Base-by-base conservation (phyloP, 805 yeast species). In the Metschnikowia shivogae region DNA sequence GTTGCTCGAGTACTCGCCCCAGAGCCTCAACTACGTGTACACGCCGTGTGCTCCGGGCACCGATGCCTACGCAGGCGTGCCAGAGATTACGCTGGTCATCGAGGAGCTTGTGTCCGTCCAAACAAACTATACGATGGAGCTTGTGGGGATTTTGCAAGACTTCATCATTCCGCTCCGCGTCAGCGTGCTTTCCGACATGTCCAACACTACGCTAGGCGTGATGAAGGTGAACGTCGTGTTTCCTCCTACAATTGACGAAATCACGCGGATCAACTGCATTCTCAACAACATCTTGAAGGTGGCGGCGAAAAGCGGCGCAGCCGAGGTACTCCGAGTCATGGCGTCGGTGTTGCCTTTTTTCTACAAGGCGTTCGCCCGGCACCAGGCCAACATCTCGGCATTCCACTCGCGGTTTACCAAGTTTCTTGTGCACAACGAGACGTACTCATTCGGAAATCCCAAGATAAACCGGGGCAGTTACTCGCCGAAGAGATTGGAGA, bases 241-340 rank as follows among this genome's bases (percentile, higher is more conserved):
- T 58, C 97, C 98, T 2, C 97, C 97, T 0, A 92, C 98, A 0
- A 85, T 92, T 14, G 97, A 92, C 64, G 98, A 92, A 66, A 82
- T 92, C 13, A 86, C 95, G 9, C 74, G 97, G 57, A 83, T 92
- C 33, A 90, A 90, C 59, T 87, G 96, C 59, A 81, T 92, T 4
- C 80, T 88, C 47, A 76, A 86, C 49, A 95, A 86, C 53, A 80
- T 93, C 19, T 65, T 92, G 44, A 78, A 79, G 46, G 63, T 76
- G 12, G 92, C 97, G 0, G 57, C 70, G 2, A 79, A 82, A 0
- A 79, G 63, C 58, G 97, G 97, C 2, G 77, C 84, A 41, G 74
- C 76, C 42, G 97, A 92, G 62, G 72, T 88, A 3, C 63, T 92
- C 47, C 82, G 79, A 49, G 96, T 92, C 0, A 78, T 95, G 58